Percentiles rank a stretch among this genome's conserved stretches.
Evolutionary conservation across 306 rosid genomes (phyloP).

Genomic region (Quercus alba): DNA sequence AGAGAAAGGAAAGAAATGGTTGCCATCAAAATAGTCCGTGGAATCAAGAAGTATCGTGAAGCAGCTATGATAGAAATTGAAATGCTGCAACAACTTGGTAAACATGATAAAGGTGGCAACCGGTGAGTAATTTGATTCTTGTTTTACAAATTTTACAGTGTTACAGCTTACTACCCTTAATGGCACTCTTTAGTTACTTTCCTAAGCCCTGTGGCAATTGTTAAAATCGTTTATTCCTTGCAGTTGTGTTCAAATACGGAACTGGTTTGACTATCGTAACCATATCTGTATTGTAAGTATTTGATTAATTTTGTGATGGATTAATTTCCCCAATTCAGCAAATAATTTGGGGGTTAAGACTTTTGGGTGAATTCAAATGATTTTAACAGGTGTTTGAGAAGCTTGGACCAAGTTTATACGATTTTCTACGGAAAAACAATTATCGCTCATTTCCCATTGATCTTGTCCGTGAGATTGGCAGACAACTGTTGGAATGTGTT

Average conservation of each 20-base stretch:
- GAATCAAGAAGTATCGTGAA: conserved; percentile 81
- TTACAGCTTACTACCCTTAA: neutral
- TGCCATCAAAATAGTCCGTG: conserved; percentile 89
- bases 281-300: conserved; percentile 99
- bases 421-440: conserved; percentile 99
- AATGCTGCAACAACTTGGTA: conserved; percentile 83
- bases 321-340: conserved; percentile 71
- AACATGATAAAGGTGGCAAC: conserved; percentile 85
- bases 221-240: conserved; percentile 95
- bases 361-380: conserved; percentile 83
- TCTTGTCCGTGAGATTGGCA: conserved; percentile 98
- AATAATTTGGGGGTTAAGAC: conserved; percentile 71
- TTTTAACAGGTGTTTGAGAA: conserved; percentile 99
- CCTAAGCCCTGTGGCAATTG: conserved; percentile 37
- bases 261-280: conserved; percentile 99
- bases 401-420: conserved; percentile 99
- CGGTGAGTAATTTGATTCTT: conserved; percentile 51
- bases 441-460: conserved; percentile 99
- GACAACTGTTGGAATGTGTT: conserved; percentile 99
- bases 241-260: conserved; percentile 99
- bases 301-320: conserved; percentile 78
- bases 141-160: neutral
- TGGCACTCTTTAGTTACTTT: conserved; percentile 1
- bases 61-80: conserved; percentile 99
- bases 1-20: conserved; percentile 88